Evolutionary conservation across 345 rosid species (phyloP).

Genomic region (Pugionium cornutum): DNA sequence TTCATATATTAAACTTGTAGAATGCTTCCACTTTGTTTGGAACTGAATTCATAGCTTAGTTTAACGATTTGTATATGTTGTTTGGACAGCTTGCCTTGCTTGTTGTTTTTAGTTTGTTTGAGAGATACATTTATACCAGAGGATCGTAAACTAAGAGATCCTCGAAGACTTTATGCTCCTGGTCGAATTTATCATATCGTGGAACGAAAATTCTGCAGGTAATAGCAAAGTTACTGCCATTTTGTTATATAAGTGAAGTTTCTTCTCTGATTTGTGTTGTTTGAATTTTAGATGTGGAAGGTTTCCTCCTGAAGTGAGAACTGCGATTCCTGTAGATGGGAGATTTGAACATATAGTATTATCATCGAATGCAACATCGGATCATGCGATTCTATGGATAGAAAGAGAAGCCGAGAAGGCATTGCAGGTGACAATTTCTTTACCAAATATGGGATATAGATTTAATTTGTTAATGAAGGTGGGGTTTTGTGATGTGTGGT

Average conservation of each 20-base stretch:
- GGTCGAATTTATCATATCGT: slow-evolving; percentile 95
- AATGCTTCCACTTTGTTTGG: background rate
- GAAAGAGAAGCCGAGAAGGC: slow-evolving; percentile 84
- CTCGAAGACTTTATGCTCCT: slow-evolving; percentile 88
- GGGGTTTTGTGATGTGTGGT: slow-evolving; percentile 10
- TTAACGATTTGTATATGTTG: slow-evolving; percentile 42
- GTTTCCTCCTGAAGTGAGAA: slow-evolving; percentile 94
- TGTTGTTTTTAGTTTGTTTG: slow-evolving; percentile 83
- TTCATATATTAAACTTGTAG: slow-evolving; percentile 7
- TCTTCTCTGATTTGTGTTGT: slow-evolving; percentile 16
- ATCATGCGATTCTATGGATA: slow-evolving; percentile 91
- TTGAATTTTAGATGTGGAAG: slow-evolving; percentile 75
- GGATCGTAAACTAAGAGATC: slow-evolving; percentile 78
- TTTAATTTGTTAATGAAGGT: no score
- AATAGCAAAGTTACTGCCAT: background rate
- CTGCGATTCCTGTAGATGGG: slow-evolving; percentile 98
- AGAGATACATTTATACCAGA: slow-evolving; percentile 95
- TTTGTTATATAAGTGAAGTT: slow-evolving; percentile 11
- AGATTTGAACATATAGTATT: slow-evolving; percentile 93
- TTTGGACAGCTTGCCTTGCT: slow-evolving; percentile 95
- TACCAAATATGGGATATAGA: no score
- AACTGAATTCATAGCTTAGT: background rate
- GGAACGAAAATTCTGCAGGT: slow-evolving; percentile 96
- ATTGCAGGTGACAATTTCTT: slow-evolving; percentile 41
- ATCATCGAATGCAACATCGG: slow-evolving; percentile 84